Evolutionary conservation across 768 basidiomycete genomes (phyloP).

Genomic region (Mycena rebaudengoi): DNA sequence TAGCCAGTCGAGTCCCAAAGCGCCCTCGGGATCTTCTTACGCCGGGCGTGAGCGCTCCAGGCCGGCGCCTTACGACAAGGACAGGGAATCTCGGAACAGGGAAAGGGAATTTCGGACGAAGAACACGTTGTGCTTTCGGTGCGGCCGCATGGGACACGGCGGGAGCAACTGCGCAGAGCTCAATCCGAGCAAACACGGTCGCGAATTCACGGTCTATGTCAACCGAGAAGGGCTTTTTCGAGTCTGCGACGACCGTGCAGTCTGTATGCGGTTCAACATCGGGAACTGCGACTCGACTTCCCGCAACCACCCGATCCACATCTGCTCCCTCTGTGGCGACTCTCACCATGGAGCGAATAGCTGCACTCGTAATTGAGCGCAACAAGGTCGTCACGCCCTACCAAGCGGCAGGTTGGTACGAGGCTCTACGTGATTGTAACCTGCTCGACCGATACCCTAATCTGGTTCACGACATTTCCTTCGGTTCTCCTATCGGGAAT

Average conservation of each 20-base stretch:
- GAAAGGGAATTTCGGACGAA: no score
- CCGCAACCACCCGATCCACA: background rate
- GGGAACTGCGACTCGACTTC: background rate
- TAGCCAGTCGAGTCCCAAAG: background rate
- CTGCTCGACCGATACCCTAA: slow-evolving; percentile 16
- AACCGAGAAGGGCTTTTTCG: slow-evolving; percentile 9
- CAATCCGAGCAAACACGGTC: background rate
- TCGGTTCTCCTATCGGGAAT: slow-evolving; percentile 19
- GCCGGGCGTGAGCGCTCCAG: background rate
- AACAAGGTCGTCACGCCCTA: slow-evolving; percentile 10
- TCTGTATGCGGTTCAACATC: slow-evolving; percentile 10
- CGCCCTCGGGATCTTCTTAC: background rate
- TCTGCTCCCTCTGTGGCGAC: slow-evolving; percentile 12
- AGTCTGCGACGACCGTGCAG: background rate
- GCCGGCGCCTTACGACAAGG: background rate
- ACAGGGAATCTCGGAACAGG: background rate
- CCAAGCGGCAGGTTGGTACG: slow-evolving; percentile 6
- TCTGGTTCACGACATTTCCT: slow-evolving; percentile 11
- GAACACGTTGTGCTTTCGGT: background rate
- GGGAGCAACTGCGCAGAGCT: background rate
- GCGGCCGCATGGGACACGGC: background rate
- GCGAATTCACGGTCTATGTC: slow-evolving; percentile 1
- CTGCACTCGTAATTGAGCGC: slow-evolving; percentile 20
- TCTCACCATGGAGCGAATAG: slow-evolving; percentile 9
- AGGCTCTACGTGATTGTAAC: slow-evolving; percentile 12